A percentile compares a stretch with the other conserved stretches of the same genome.
phyloP scores from a whole-genome alignment of 2,329 filamentous ascomycete genomes.

The Rhexocercosporidium sp. region DNA sequence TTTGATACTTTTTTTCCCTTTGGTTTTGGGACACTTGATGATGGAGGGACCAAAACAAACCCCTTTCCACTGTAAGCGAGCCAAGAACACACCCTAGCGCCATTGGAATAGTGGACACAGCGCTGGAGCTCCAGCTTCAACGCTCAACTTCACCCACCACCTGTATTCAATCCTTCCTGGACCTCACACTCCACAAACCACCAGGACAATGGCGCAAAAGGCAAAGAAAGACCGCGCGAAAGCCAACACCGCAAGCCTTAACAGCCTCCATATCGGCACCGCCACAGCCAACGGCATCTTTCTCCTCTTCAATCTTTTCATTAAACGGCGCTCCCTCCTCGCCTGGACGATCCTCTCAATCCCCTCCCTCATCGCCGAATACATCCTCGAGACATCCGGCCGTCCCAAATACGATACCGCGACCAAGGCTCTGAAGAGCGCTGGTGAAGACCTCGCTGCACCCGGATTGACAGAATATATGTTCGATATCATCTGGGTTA shows the following conservation, averaged over 20 bases:
- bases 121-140: background rate
- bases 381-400: conserved; percentile 82
- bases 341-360: conserved; percentile 75
- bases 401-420: conserved; percentile 74
- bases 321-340: conserved; percentile 66
- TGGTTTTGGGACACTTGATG: background rate
- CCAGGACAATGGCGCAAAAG: conserved; percentile 42
- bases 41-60: background rate
- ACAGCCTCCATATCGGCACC: conserved; percentile 80
- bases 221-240: conserved; percentile 64
- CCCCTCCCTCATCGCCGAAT: conserved; percentile 80
- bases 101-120: background rate
- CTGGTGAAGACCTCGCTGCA: conserved; percentile 88
- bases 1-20: background rate
- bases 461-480: conserved; percentile 94
- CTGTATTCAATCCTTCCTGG: background rate
- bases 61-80: conserved; percentile 6
- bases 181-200: background rate
- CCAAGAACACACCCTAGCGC: background rate
- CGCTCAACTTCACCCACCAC: too few species aligned
- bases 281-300: conserved; percentile 75
- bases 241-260: conserved; percentile 77
- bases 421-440: conserved; percentile 59
- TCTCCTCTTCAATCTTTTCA: conserved; percentile 69
- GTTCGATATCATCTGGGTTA: conserved; percentile 97